phyloP scores from a whole-genome alignment of 2,329 filamentous ascomycete species.

The Trichophyton simii region DNA sequence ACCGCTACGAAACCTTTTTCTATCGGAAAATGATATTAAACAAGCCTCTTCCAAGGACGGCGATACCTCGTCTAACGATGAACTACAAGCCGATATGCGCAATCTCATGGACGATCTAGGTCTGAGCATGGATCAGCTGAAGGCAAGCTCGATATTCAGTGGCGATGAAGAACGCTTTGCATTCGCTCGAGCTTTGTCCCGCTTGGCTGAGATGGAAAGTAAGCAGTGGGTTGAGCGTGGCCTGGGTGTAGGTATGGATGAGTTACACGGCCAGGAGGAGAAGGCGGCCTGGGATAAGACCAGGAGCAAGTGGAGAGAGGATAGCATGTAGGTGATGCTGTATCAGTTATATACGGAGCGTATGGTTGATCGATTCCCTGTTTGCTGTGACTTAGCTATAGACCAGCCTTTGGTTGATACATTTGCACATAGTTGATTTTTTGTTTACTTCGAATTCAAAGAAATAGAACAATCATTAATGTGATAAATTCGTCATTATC shows the following conservation, averaged over 20 bases:
- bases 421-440: background rate
- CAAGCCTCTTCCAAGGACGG: slow-evolving; percentile 27
- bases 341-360: background rate
- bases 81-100: slow-evolving; percentile 54
- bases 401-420: background rate
- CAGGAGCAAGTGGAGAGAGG: slow-evolving; percentile 39
- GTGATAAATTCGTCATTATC: background rate
- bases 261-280: slow-evolving; percentile 33
- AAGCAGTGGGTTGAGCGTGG: slow-evolving; percentile 87
- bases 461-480: background rate
- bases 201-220: slow-evolving; percentile 85
- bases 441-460: background rate
- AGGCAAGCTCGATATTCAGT: slow-evolving; percentile 74
- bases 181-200: slow-evolving; percentile 75
- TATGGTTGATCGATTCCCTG: background rate
- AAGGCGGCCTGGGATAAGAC: slow-evolving; percentile 38
- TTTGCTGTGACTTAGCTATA: background rate
- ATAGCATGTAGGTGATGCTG: slow-evolving; percentile 27
- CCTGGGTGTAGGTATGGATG: slow-evolving; percentile 37
- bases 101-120: slow-evolving; percentile 79
- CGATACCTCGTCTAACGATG: slow-evolving; percentile 21
- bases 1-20: slow-evolving; percentile 73
- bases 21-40: slow-evolving; percentile 57
- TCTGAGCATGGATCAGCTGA: slow-evolving; percentile 70
- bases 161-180: slow-evolving; percentile 96